Conservation (phyloP, 805 yeast genomes). For the Zygosaccharomyces kombuchaensis region DNA sequence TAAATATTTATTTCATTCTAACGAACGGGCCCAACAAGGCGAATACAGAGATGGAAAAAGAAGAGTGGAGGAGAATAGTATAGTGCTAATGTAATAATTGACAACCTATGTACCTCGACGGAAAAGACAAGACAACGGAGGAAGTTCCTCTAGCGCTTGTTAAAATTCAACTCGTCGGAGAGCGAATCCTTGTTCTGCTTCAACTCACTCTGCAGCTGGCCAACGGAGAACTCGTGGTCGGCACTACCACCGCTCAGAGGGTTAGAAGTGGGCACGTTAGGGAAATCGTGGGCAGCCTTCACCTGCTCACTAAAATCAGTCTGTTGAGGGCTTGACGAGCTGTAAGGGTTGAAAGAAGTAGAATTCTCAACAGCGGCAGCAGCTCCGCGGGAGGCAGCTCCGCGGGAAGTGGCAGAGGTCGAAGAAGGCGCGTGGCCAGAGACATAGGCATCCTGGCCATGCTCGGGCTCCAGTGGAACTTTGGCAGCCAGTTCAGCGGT, state of each 20-base stretch:
- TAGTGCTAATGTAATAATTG: not conserved
- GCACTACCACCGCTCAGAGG: slow-evolving; percentile 22
- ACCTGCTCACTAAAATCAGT: not conserved
- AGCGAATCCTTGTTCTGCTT: slow-evolving; percentile 20
- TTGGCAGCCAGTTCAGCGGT: slow-evolving; percentile 13
- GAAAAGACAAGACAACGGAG: not conserved
- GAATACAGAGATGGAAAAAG: not conserved
- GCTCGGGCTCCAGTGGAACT: slow-evolving; percentile 23
- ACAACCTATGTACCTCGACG: not conserved
- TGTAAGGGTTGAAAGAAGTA: not conserved
- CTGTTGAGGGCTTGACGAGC: not conserved
- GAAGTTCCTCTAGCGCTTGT: not conserved
- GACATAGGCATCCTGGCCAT: slow-evolving; percentile 5
- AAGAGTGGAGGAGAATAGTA: not conserved
- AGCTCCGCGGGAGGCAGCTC: slow-evolving; percentile 35
- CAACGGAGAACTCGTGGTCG: slow-evolving; percentile 23
- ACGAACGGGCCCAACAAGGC: not conserved
- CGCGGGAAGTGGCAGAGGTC: slow-evolving; percentile 37
- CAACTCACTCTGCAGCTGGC: slow-evolving; percentile 20
- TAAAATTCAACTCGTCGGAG: slow-evolving; percentile 3
- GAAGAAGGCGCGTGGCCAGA: slow-evolving; percentile 15
- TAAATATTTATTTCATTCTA: not conserved
- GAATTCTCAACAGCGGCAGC: slow-evolving; percentile 15
- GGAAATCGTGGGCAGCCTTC: slow-evolving; percentile 33
- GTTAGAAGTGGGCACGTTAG: slow-evolving; percentile 36